phyloP scores from a whole-genome alignment of 352 stramenopile genomes.

The Phytophthora aleatoria region DNA sequence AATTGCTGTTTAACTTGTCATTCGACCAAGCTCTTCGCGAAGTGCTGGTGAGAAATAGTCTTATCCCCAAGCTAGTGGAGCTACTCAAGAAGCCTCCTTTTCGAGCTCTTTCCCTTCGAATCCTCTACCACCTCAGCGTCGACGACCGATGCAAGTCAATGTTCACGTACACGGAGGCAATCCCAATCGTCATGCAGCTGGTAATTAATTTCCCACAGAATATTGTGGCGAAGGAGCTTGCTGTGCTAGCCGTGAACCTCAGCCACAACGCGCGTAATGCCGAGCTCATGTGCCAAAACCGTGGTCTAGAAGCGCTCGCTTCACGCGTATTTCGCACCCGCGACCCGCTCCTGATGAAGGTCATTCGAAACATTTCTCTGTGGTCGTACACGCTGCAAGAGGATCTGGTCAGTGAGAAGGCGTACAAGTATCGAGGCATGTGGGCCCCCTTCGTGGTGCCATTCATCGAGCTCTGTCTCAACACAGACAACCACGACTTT shows the following conservation, averaged over 20 bases:
- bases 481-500: constrained; percentile 92
- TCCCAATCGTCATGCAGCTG: constrained; percentile 94
- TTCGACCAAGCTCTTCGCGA: constrained; percentile 90
- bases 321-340: constrained; percentile 87
- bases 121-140: constrained; percentile 96
- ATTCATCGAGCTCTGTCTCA: constrained; percentile 86
- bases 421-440: constrained; percentile 93
- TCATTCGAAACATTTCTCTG: constrained; percentile 90
- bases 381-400: constrained; percentile 94
- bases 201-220: constrained; percentile 95
- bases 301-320: constrained; percentile 89
- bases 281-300: constrained; percentile 91
- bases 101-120: constrained; percentile 82
- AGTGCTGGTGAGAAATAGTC: constrained; percentile 85
- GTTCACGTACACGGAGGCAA: constrained; percentile 95
- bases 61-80: constrained; percentile 93
- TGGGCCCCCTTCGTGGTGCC: constrained; percentile 92
- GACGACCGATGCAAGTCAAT: constrained; percentile 95
- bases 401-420: constrained; percentile 80
- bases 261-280: constrained; percentile 90
- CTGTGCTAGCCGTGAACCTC: constrained; percentile 94
- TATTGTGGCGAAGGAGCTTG: constrained; percentile 92
- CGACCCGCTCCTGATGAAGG: constrained; percentile 94
- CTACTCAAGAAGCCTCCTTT: constrained; percentile 93
- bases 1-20: constrained; percentile 95